Evolutionary conservation across 495 filamentous ascomycete genomes (phyloP).

Genomic region (Hypoxylon cercidicola): DNA sequence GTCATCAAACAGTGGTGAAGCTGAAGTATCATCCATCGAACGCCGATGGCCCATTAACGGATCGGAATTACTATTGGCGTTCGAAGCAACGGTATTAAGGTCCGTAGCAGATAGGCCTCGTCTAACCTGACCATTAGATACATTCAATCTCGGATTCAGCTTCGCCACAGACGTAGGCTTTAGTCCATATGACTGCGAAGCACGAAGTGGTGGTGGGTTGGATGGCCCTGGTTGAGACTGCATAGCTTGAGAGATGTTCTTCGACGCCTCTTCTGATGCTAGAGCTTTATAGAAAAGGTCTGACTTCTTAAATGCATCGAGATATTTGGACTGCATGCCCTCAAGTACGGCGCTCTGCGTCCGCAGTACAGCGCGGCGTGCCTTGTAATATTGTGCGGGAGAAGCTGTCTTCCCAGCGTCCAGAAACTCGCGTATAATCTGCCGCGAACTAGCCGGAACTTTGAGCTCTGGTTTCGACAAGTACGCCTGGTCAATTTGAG

Average conservation of each 20-base stretch:
- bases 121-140: conserved; percentile 40
- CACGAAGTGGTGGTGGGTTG: conserved; percentile 44
- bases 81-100: conserved; percentile 46
- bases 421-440: conserved; percentile 79
- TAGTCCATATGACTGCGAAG: conserved; percentile 47
- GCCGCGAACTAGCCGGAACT: conserved; percentile 72
- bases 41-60: conserved; percentile 48
- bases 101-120: conserved; percentile 60
- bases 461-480: conserved; percentile 83
- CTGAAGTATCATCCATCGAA: conserved; percentile 59
- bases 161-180: conserved; percentile 55
- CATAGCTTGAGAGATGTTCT: conserved; percentile 44
- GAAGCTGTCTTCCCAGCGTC: conserved; percentile 78
- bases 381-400: conserved; percentile 82
- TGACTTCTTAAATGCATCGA: conserved; percentile 87
- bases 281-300: conserved; percentile 96
- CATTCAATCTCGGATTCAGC: conserved; percentile 50
- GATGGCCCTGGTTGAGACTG: conserved; percentile 36
- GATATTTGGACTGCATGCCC: conserved; percentile 80
- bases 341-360: conserved; percentile 86
- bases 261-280: conserved; percentile 83
- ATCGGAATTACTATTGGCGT: conserved; percentile 49
- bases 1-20: conserved; percentile 63
- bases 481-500: conserved; percentile 90
- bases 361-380: conserved; percentile 80